Base-by-base conservation (phyloP, 441 rosid genomes). In the Corymbia citriodora region DNA sequence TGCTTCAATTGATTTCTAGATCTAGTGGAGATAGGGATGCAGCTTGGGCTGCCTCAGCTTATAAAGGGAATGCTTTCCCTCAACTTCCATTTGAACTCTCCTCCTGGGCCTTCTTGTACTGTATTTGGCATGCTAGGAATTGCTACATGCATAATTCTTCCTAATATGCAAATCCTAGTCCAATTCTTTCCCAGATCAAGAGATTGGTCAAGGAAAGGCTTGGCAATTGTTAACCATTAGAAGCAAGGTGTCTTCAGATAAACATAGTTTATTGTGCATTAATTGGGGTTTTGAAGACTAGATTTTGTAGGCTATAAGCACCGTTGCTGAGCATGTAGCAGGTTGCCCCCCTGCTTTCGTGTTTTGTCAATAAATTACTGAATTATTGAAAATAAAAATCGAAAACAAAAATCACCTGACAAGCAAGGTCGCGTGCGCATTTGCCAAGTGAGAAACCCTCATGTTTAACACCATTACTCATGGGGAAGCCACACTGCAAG, bases 351-450 rank as follows among this genome's bases (percentile, higher is more conserved):
- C 83, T 0, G 10, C 9, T 52, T 89, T 89, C 72, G 33, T 27
- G 50, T 70, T 88, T 65, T 82, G 72, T 12, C 48, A 27, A 81
- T 82, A 87, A n/a, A 54, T 65, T 29, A 54, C 12, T 53, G 45
- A 59, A 33, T 31, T 36, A 52, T 54, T 87, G 65, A 36, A 72
- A 33, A 57, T 33, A 40, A 87, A 61, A 19, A 23, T 10, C n/a
- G 54, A 82, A 49, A 50, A 81, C 85, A 57, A 27, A 63, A 87
- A 52, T 33, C 90, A 98, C 99, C 99, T 97, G 99, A 93, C 99
- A 98, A 92, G 98, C 98, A 91, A 98, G 97, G 94, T 97, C 99
- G 55, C 97, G 94, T 2, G 96, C 92, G 92, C 91, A 94, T 93
- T 95, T 97, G 68, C 97, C 96, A 88, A 97, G 97, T 74, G 93